Conservation (phyloP, 1,139 yeast species). For the Debaryomycetaceae sp. region DNA sequence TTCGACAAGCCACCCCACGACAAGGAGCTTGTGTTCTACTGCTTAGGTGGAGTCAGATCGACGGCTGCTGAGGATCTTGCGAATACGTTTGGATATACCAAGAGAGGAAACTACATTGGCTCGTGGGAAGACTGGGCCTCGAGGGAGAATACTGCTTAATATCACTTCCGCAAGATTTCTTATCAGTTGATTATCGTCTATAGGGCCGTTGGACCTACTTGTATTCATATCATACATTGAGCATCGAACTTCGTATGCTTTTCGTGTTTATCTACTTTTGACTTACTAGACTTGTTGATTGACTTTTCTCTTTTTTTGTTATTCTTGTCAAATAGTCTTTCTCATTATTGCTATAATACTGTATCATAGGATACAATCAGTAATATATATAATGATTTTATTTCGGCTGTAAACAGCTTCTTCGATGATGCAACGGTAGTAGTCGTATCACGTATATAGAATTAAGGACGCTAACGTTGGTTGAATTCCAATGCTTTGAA, state of each 20-base stretch:
- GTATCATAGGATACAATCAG: neutral
- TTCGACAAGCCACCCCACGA: conserved; percentile 73
- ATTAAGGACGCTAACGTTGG: neutral
- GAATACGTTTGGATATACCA: conserved; percentile 78
- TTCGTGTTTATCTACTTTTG: neutral
- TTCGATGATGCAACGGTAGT: neutral
- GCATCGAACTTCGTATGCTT: neutral
- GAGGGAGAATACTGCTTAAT: conserved; percentile 27
- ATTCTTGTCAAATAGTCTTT: conserved; percentile 6
- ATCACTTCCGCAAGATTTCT: no score
- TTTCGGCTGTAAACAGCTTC: neutral
- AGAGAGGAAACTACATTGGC: conserved; percentile 76
- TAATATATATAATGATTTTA: neutral
- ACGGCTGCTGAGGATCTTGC: conserved; percentile 91
- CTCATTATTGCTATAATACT: neutral
- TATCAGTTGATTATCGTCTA: neutral
- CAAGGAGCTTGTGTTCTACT: conserved; percentile 81
- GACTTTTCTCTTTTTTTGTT: neutral
- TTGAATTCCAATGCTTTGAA: conserved; percentile 70
- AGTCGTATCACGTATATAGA: neutral
- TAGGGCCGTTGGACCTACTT: neutral
- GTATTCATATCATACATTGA: neutral
- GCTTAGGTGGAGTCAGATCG: conserved; percentile 90
- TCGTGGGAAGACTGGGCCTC: conserved; percentile 84
- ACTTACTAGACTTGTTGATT: neutral